These are phyloP conservation scores for Phialophora verrucosa DNA, from an alignment of 2,329 filamentous ascomycete species.

Conservation along the genomic window DNA sequence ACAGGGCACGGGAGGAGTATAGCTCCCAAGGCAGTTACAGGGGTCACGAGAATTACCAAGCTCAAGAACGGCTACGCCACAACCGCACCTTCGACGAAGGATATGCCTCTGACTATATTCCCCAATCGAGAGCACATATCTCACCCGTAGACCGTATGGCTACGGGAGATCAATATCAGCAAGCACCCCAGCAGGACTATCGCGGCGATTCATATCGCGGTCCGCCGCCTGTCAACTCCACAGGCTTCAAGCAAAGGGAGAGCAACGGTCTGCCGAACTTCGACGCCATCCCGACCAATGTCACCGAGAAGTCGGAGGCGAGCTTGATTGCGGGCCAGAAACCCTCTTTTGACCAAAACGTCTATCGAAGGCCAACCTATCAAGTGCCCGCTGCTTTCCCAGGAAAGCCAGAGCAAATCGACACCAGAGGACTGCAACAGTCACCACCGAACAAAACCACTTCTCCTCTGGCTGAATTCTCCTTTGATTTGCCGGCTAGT, in stretches of 20 bases:
- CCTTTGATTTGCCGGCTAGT: conserved; percentile 70
- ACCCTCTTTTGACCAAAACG: conserved; percentile 21
- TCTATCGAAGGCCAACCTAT: conserved; percentile 43
- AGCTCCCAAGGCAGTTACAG: conserved; percentile 12
- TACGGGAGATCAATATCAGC: conserved; percentile 38
- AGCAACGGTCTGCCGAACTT: conserved; percentile 67
- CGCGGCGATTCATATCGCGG: conserved; percentile 13
- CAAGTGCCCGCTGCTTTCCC: conserved; percentile 32
- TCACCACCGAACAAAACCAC: conserved; percentile 46
- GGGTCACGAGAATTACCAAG: conserved; percentile 2
- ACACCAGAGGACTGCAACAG: conserved; percentile 52
- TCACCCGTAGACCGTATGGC: conserved; percentile 53
- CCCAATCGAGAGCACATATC: conserved; percentile 26
- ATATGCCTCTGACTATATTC: conserved; percentile 29
- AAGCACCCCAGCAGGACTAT: conserved; percentile 14
- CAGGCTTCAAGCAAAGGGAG: conserved; percentile 45
- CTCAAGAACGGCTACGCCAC: conserved; percentile 15
- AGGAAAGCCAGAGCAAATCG: conserved; percentile 24
- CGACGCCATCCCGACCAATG: conserved; percentile 53
- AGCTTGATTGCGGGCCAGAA: conserved; percentile 28
- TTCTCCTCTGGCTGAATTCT: conserved; percentile 61
- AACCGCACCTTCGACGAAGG: conserved; percentile 22
- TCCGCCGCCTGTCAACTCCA: conserved; percentile 33
- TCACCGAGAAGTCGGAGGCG: conserved; percentile 30
- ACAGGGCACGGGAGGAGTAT: conserved; percentile 15